A percentile compares a stretch with the other conserved stretches of the same genome.
Evolutionary conservation across 2,329 filamentous ascomycete species (phyloP).

Genomic region (Akanthomyces lecanii): DNA sequence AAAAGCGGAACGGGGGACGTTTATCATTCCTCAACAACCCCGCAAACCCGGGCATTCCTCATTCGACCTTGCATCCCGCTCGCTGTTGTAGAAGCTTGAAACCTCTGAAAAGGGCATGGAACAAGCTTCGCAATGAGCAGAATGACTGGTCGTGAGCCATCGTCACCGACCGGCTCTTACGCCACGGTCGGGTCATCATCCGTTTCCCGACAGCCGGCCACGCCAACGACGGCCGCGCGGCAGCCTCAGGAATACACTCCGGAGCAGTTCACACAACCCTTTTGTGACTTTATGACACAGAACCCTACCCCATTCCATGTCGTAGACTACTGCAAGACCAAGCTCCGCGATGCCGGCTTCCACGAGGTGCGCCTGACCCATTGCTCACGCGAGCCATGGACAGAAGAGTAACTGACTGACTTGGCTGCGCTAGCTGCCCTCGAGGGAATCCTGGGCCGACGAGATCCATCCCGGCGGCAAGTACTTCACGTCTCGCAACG

Average conservation of each 20-base stretch:
- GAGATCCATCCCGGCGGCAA: conserved; percentile 75
- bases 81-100: too few species aligned
- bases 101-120: not conserved
- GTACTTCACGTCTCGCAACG: conserved; percentile 85
- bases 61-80: not conserved
- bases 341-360: conserved; percentile 70
- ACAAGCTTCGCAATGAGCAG: not conserved
- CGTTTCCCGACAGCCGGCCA: not conserved
- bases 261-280: conserved; percentile 73
- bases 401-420: not conserved
- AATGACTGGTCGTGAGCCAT: not conserved
- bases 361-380: conserved; percentile 50
- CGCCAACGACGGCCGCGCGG: not conserved
- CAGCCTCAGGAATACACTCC: conserved; percentile 33
- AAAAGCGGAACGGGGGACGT: not conserved
- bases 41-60: not conserved
- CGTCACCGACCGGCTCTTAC: not conserved
- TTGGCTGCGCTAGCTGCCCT: conserved; percentile 52
- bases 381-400: not conserved
- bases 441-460: conserved; percentile 71
- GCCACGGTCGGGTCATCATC: not conserved
- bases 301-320: conserved; percentile 94
- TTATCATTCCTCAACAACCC: not conserved
- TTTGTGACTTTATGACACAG: conserved; percentile 78
- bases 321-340: conserved; percentile 70